Percentiles rank a stretch among this genome's conserved stretches.
Evolutionary conservation across 306 rosid genomes (phyloP).

Genomic region (Dalbergia cochinchinensis): DNA sequence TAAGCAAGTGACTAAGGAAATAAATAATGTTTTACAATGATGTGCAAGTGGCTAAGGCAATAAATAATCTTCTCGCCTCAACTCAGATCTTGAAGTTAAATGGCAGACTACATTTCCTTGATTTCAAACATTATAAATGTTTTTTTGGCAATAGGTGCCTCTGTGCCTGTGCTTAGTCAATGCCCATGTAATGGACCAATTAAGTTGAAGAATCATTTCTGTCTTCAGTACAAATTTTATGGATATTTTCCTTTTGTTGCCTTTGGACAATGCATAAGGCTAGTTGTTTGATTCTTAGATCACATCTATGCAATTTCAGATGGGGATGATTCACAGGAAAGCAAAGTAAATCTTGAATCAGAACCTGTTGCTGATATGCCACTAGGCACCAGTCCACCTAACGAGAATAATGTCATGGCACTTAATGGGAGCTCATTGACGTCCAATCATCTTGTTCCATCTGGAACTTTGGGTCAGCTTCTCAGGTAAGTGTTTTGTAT

Average conservation of each 20-base stretch:
- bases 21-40: slow-evolving; percentile 26
- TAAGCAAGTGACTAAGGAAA: no score
- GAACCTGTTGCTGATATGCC: slow-evolving; percentile 51
- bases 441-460: slow-evolving; percentile 51
- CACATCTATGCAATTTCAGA: slow-evolving; percentile 46
- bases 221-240: slow-evolving; percentile 21
- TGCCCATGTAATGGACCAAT: slow-evolving; percentile 27
- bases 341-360: slow-evolving; percentile 43
- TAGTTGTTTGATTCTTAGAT: slow-evolving; percentile 59
- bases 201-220: slow-evolving; percentile 15
- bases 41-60: not conserved
- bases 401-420: slow-evolving; percentile 44
- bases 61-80: slow-evolving; percentile 27
- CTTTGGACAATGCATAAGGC: slow-evolving; percentile 46
- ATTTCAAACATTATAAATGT: slow-evolving; percentile 25
- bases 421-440: slow-evolving; percentile 46
- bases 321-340: slow-evolving; percentile 52
- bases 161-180: not conserved
- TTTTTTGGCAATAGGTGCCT: not conserved
- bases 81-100: slow-evolving; percentile 22
- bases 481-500: slow-evolving; percentile 56
- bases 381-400: slow-evolving; percentile 29
- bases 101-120: slow-evolving; percentile 24
- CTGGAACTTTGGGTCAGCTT: slow-evolving; percentile 45
- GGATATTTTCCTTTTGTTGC: slow-evolving; percentile 14